Conservation (phyloP, 139 green algal genomes). For the Chlorella sp. region DNA sequence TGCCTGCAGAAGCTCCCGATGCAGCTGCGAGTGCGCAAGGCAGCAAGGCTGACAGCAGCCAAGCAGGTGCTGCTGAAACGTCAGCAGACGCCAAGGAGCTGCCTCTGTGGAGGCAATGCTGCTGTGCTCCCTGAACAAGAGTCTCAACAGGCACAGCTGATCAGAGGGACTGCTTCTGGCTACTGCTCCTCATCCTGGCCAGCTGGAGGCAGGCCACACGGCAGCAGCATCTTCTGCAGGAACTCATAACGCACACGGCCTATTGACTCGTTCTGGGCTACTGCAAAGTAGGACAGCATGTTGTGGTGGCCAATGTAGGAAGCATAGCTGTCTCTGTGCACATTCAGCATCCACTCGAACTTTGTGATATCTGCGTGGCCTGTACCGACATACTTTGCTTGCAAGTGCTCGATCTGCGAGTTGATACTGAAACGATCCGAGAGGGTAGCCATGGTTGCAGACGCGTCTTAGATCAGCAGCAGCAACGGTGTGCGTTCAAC, state of each 20-base stretch:
- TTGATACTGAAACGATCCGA: constrained; percentile 95
- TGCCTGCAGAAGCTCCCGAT: no score
- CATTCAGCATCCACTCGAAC: constrained; percentile 97
- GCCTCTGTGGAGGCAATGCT: no score
- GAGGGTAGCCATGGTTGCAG: constrained; percentile 73
- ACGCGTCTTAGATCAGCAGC: no score
- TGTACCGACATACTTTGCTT: constrained; percentile 95
- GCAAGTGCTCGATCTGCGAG: constrained; percentile 94
- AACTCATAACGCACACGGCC: constrained; percentile 86
- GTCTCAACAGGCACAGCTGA: no score
- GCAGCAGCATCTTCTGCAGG: constrained; percentile 87
- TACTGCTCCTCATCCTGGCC: constrained; percentile 33
- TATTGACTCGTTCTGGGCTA: constrained; percentile 96
- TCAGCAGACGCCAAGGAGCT: no score
- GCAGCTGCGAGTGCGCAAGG: no score
- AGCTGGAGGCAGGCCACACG: constrained; percentile 76
- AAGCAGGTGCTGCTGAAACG: no score
- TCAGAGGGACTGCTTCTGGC: no score
- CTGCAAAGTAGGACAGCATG: constrained; percentile 84
- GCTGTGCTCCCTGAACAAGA: no score
- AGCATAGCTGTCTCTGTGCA: constrained; percentile 95
- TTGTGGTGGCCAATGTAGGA: constrained; percentile 88
- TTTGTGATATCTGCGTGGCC: constrained; percentile 50
- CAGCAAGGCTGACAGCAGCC: no score
- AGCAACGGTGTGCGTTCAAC: no score